Base-by-base conservation (phyloP, 352 stramenopile genomes). In the Phytophthora citricola region DNA sequence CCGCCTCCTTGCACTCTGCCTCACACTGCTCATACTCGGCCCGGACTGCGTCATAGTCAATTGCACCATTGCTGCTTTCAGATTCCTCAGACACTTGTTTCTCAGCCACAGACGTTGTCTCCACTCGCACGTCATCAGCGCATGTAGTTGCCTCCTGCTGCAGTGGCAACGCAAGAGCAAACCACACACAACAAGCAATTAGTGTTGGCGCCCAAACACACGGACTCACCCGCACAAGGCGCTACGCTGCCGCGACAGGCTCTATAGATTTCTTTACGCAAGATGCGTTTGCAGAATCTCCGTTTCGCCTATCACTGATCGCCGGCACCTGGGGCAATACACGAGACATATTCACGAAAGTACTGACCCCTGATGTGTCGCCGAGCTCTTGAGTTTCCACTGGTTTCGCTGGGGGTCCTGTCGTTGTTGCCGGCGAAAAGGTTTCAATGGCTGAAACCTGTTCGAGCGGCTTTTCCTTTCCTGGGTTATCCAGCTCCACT, bases 231-330 rank as follows among this genome's bases (percentile, higher is more conserved):
- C 62, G 51, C 60, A 70, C 46, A 60, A 49, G 53, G 63, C 53
- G 29, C 47, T 72, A 75, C 40, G 50, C 60, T 53, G 56, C 46
- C 46, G 51, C 46, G 43, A 73, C 60, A 65, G 60, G 66, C 47
- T 72, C 47, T 65, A 69, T 75, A 71, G 60, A 77, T 74, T 74
- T 75, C 59, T 64, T 73, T 69, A 78, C 41, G 57, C 71, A 75
- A 78, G 55, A 24, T 62, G 65, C 24, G 48, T 52, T 69, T 36
- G 61, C 53, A 20, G 45, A 66, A 71, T 66, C 34, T 66, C 48
- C 51, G 45, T 75, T 63, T 66, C 41, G 51, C 55, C 51, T 58
- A 63, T 54, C 60, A 73, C 46, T 73, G 66, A 56, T 71, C 41
- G 51, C 31, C 43, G 20, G 69, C 44, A 71, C 51, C 50, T 77